Evolutionary conservation across 164 flowering plant genomes (phyloP), one percentile per base, ranked within the genome.

Genomic region (Santalum album): DNA sequence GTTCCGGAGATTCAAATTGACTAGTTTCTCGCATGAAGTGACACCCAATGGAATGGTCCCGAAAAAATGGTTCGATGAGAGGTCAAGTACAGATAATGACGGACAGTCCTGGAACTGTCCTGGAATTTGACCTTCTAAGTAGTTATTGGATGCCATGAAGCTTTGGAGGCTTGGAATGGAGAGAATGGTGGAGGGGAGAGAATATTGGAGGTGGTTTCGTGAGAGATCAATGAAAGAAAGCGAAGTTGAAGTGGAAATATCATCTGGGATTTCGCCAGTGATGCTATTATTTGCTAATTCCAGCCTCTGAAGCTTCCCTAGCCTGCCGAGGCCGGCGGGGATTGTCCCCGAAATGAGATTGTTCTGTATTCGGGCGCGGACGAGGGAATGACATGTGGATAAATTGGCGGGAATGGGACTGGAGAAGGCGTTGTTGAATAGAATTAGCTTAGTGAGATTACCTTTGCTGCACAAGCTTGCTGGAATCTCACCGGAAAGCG

Each of bases 201-300:
- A 66, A n/a, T 83, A 77, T 22, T 69, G 76, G 29, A 94, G 81
- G n/a, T 47, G 72, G 69, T 90, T 94, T 55, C 58, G 53, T 0
- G 96, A 90, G 29, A 94, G 49, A 62, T 87, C 97, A 24, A 94
- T 87, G 76, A 82, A 90, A 19, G 86, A 75, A 66, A 94, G 88
- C 0, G 95, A 78, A 0, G 66, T 55, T 0, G 97, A 87, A 36
- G 66, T 66, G 14, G 90, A 60, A 38, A 94, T 65, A 43, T 90
- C 96, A 56, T 49, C 73, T 1, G 97, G 97, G 60, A 94, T 79
- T 22, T 67, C 64, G 17, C 97, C 97, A 2, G 81, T 69, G 38
- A 90, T 79, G 55, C 68, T 78, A 55, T 94, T 94, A 43, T 80
- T 84, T 2, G 87, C 92, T 46, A 94, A 48, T 58, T 89, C 96